phyloP scores from a whole-genome alignment of 768 basidiomycete genomes.

The Serpula lacrymans region DNA sequence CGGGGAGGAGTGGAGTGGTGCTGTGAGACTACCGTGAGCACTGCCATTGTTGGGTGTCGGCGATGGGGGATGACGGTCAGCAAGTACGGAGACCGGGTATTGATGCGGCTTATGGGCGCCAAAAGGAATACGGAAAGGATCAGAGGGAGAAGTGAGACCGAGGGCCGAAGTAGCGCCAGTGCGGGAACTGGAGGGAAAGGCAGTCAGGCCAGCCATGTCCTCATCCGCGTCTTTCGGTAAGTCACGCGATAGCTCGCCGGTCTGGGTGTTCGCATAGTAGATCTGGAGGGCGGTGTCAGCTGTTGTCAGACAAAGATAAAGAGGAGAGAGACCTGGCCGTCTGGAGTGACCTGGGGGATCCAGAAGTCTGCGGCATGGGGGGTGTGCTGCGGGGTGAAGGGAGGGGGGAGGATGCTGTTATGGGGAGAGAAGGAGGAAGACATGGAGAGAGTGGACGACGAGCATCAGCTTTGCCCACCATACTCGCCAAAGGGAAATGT shows the following conservation, averaged over 20 bases:
- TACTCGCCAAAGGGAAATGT: too few species aligned
- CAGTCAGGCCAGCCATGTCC: constrained; percentile 48
- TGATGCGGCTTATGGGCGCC: background rate
- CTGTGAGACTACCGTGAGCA: background rate
- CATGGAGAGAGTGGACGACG: too few species aligned
- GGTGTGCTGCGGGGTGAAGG: constrained; percentile 4
- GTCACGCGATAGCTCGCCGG: constrained; percentile 75
- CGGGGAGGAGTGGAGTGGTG: constrained; percentile 7
- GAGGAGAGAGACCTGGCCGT: constrained; percentile 64
- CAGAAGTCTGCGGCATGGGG: constrained; percentile 68
- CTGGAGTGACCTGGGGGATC: constrained; percentile 80
- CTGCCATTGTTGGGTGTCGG: background rate
- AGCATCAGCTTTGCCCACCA: too few species aligned
- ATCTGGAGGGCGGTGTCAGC: constrained; percentile 48
- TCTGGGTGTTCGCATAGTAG: constrained; percentile 88
- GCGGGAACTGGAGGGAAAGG: constrained; percentile 49
- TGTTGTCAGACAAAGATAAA: background rate
- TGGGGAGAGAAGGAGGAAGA: too few species aligned
- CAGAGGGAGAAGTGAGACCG: constrained; percentile 30
- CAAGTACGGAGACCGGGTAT: background rate
- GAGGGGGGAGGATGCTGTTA: too few species aligned
- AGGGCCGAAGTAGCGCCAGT: constrained; percentile 47
- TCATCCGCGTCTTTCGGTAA: constrained; percentile 66
- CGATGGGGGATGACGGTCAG: background rate
- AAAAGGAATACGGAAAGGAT: background rate